A percentile compares a stretch with the other conserved stretches of the same genome.
phyloP scores from a whole-genome alignment of 176 grass and related monocot genomes.

The Phyllostachys edulis region DNA sequence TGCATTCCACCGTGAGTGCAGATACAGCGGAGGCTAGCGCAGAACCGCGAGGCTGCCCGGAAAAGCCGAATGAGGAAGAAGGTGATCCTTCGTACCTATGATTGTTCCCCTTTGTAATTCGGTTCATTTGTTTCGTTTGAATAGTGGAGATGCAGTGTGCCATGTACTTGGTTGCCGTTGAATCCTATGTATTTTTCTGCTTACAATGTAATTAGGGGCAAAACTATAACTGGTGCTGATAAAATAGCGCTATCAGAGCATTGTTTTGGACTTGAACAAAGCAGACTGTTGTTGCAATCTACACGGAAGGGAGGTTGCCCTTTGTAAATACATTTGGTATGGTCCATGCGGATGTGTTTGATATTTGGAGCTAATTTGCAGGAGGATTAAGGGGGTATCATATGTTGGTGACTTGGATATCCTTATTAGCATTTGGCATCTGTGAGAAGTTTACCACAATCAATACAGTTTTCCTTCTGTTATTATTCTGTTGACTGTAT shows the following conservation, averaged over 20 bases:
- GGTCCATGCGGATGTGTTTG: background rate
- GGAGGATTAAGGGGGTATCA: background rate
- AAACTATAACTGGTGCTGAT: background rate
- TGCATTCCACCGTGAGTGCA: constrained; percentile 18
- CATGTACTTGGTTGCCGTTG: background rate
- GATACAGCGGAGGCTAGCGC: constrained; percentile 72
- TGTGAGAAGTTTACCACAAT: background rate
- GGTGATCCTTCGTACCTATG: constrained; percentile 26
- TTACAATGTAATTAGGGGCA: background rate
- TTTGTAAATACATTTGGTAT: background rate
- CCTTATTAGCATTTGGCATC: background rate
- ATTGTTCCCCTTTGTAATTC: background rate
- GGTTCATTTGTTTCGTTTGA: background rate
- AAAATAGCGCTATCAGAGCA: background rate
- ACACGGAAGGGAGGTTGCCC: background rate
- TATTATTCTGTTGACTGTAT: background rate
- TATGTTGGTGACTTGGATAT: background rate
- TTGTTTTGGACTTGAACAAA: background rate
- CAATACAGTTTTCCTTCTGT: background rate
- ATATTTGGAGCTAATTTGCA: background rate
- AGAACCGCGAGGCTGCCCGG: constrained; percentile 84
- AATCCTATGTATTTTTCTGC: background rate
- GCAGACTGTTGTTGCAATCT: background rate
- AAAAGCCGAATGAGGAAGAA: constrained; percentile 95
- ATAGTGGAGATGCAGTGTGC: background rate